Evolutionary conservation across 257 asterid species (phyloP).

Genomic region (Solanum tacnaense): DNA sequence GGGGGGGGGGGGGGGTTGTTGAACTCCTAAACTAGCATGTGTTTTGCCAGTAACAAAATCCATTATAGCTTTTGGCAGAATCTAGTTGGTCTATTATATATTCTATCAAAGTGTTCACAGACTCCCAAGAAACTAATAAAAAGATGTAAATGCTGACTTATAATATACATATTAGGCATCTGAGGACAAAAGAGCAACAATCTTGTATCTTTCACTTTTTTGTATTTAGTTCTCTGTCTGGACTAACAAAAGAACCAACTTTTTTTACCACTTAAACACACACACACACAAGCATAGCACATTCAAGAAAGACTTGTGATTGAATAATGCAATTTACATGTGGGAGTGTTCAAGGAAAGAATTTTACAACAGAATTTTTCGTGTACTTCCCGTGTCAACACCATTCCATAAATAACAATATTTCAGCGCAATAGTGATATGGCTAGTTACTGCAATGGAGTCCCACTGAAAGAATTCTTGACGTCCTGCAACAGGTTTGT

Average conservation of each 20-base stretch:
- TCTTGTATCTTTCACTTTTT: not conserved
- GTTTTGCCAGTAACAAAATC: not conserved
- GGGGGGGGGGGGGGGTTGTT: not conserved
- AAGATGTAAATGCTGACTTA: not conserved
- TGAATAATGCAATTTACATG: conserved; percentile 42
- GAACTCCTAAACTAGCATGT: not conserved
- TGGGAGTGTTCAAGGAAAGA: conserved; percentile 4
- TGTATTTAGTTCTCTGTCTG: not conserved
- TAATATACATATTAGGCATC: not conserved
- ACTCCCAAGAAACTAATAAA: no score
- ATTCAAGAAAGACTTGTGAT: conserved; percentile 10
- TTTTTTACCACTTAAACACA: not conserved
- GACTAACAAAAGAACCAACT: not conserved
- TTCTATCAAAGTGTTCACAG: not conserved
- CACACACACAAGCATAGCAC: not conserved
- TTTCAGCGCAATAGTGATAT: not conserved
- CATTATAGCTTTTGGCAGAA: not conserved
- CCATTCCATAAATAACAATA: conserved; percentile 7
- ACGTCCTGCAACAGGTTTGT: conserved; percentile 1
- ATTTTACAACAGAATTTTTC: conserved; percentile 15
- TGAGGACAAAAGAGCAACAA: not conserved
- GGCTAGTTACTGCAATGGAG: not conserved
- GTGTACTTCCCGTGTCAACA: conserved; percentile 5
- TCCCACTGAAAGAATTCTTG: not conserved
- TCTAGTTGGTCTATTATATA: not conserved